Evolutionary conservation across 306 rosid genomes (phyloP), one percentile per base, ranked within the genome.

Genomic region (Mimosa bimucronata): DNA sequence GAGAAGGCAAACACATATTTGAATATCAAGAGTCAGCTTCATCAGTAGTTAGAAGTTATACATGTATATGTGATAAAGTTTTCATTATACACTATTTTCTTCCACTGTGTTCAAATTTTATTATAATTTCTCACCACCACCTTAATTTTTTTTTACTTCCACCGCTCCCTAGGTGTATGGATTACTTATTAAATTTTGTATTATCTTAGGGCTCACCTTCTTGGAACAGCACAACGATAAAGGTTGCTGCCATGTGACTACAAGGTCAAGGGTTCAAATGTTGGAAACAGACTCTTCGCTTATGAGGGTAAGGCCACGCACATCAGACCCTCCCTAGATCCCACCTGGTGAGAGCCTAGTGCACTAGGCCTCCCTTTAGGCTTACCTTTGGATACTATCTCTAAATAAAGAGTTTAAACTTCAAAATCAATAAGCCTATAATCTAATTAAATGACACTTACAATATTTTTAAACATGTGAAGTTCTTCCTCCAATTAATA

Each of bases 101-200:
- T 60, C 31, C 66, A 18, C 25, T 10, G 23, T 21, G 44, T 50
- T 38, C 16, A 19, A 64, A 74, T 52, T 8, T 13, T 29, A 62
- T 21, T 26, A 7, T 18, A 7, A 9, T 31, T 25, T 11, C 60
- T 19, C 62, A 13, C 14, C 26, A 44, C 28, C 52, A 40, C 40
- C 41, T 8, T 31, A 7, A 58, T n/a, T n/a, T n/a, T 75, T 31
- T 23, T 67, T 57, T 9, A 57, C 37, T 10, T 15, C 52, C 66
- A 1, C 60, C 34, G 21, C n/a, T 30, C 48, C 42, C 41, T 52
- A 40, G 55, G 53, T 31, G 31, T 65, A 40, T 8, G 45, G 37
- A 79, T 79, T 26, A 69, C 42, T 52, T 48, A 21, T 21, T 29
- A 38, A 68, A 76, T 84, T 58, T 80, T n/a, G n/a, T n/a, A n/a